Evolutionary conservation across 441 rosid species (phyloP), one percentile per base, ranked within the genome.

Genomic region (Arabidopsis lyrata): DNA sequence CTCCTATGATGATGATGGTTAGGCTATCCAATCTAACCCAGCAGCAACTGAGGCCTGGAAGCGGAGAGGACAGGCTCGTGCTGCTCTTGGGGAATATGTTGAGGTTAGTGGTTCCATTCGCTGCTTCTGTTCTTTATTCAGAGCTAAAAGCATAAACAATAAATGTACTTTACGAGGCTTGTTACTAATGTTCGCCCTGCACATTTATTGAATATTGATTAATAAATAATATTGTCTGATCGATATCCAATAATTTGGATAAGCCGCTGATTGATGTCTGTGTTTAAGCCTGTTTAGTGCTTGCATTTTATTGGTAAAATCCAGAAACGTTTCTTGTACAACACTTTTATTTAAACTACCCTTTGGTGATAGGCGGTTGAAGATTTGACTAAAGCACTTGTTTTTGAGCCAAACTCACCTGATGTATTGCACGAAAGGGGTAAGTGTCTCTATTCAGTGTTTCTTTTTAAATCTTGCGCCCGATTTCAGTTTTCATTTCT

Each of bases 11-110:
- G 63, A 50, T 52, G 74, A 73, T 64, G 69, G 71, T 67, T 80
- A 95, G 99, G 99, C 99, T 57, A 87, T 95, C 76, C 83, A 88
- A 88, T 82, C 86, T 48, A 93, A 93, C 78, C 97, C 97, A 47
- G 87, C 87, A 54, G 99, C 98, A 68, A 90, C 94, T 77, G 99
- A 95, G 91, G 99, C 98, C 55, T 95, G 99, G 99, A 95, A 95
- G 84, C 90, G 97, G 72, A 93, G 99, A 83, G 97, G 99, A 66
- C 99, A 95, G 78, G 99, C 98, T 58, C 90, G 90, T 81, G 99
- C 99, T 81, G 98, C 98, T 76, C 83, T 91, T 56, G 97, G 99
- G 78, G 93, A 93, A 83, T 91, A 87, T 72, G 76, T 68, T 67
- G 89, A 91, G 94, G 98, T 95, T 78, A 77, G 73, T 65, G 66